phyloP scores from a whole-genome alignment of 129 eudicot species.

The Ambrosia trifida region DNA sequence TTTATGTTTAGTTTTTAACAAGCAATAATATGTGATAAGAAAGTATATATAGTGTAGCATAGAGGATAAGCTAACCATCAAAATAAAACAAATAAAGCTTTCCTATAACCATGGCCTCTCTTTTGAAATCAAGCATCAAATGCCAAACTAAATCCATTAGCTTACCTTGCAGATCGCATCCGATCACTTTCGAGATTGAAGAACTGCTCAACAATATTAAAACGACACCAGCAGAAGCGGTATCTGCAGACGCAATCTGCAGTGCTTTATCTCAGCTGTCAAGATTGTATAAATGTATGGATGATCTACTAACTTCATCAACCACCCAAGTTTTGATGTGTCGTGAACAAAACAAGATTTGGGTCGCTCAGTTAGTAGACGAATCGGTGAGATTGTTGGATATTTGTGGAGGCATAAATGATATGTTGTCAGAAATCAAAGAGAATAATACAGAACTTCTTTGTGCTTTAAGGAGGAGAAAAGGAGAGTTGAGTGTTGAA shows the following conservation, averaged over 20 bases:
- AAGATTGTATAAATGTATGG: conserved; percentile 43
- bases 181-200: conserved; percentile 32
- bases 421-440: conserved; percentile 36
- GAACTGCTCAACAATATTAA: conserved; percentile 40
- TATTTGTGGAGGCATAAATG: conserved; percentile 28
- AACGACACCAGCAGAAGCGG: not conserved
- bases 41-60: conserved; percentile 17
- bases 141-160: conserved; percentile 48
- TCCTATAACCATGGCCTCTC: conserved; percentile 34
- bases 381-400: conserved; percentile 38
- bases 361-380: conserved; percentile 37
- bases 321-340: conserved; percentile 31
- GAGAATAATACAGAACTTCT: conserved; percentile 40
- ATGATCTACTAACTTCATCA: conserved; percentile 40
- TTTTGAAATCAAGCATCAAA: conserved; percentile 23
- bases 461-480: conserved; percentile 48
- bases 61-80: conserved; percentile 15
- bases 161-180: conserved; percentile 55
- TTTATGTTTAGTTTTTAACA: not conserved
- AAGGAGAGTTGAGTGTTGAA: conserved; percentile 27
- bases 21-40: conserved; percentile 21
- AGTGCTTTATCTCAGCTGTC: conserved; percentile 41
- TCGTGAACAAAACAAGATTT: conserved; percentile 25
- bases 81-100: not conserved
- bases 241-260: conserved; percentile 29